Evolutionary conservation across 2,329 filamentous ascomycete genomes (phyloP), one percentile per base, ranked within the genome.

Genomic region (Aspergillus tanneri): DNA sequence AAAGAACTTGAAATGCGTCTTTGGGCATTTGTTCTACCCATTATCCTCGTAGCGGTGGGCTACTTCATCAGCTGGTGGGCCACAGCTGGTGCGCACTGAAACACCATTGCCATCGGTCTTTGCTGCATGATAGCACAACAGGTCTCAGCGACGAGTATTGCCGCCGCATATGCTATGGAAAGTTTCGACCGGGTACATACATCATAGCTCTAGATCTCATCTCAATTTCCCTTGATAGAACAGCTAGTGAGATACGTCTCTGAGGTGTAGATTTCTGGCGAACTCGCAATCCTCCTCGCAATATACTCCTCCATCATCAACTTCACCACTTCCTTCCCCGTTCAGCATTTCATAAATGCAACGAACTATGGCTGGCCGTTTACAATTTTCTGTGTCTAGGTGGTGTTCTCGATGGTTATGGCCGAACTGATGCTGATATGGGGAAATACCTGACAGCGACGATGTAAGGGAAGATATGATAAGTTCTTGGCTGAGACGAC

Each of bases 81-180:
- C 1, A 61, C 66, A 14, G 49, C 57, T 27, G 67, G 65, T 2
- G 53, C 54, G 12, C 62, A 66, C 18, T 72, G 68, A 68, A 61
- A 69, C 34, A 56, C 61, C 2, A 62, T 72, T 23, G 67, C 67
- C 1, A 58, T 72, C 18, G 67, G 63, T 0, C 52, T 71, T 2
- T 69, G 66, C 22, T 66, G 60, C 28, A 67, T 72, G 65, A 72
- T 72, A 39, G 67, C 70, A 5, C 68, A 72, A 28, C 70, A 72
- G 50, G 70, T 73, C 4, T 64, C 62, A 2, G 64, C 68, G 8
- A 70, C 67, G 14, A 68, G 63, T 41, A 64, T 72, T 27, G 68
- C 70, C 3, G 72, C 69, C 2, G 64, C 69, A 1, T 73, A 72
- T 56, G 69, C 68, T 2, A 72, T 73, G 68, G 70, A 73, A 43